These are phyloP conservation scores for Colletotrichum limetticola DNA, from an alignment of 2,329 filamentous ascomycete genomes.

Conservation along the genomic window DNA sequence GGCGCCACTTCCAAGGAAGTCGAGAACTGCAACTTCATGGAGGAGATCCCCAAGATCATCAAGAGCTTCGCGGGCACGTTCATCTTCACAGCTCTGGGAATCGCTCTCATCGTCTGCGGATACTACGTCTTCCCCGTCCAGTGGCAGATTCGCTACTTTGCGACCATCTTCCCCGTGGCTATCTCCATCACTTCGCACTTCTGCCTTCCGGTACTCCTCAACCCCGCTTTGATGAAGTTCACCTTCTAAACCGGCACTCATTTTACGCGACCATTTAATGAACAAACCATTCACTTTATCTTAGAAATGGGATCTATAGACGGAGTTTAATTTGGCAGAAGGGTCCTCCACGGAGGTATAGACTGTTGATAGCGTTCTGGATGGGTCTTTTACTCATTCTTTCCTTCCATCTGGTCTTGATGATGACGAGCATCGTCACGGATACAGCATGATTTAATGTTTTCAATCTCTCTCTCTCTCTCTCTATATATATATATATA, in stretches of 20 bases:
- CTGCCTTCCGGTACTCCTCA: conserved; percentile 67
- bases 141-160: conserved; percentile 68
- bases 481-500: background rate
- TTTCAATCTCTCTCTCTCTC: too few relatives aligned
- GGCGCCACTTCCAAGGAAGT: conserved; percentile 69
- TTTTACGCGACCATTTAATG: background rate
- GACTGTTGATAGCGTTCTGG: background rate
- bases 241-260: conserved; percentile 56
- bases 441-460: background rate
- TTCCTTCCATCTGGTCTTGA: background rate
- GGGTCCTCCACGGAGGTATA: background rate
- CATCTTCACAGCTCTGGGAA: conserved; percentile 57
- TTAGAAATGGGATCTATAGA: conserved; percentile 9
- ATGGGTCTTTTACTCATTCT: background rate
- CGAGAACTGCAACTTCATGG: conserved; percentile 65
- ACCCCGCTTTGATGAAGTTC: conserved; percentile 73
- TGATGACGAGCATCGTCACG: background rate
- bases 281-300: background rate
- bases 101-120: conserved; percentile 57
- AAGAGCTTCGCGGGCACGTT: conserved; percentile 64
- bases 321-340: conserved; percentile 3
- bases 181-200: conserved; percentile 65
- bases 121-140: conserved; percentile 55
- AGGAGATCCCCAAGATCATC: conserved; percentile 65
- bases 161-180: conserved; percentile 68